Conservation (phyloP, 371 early-diverging fungal species). For the Coemansia sp. region DNA sequence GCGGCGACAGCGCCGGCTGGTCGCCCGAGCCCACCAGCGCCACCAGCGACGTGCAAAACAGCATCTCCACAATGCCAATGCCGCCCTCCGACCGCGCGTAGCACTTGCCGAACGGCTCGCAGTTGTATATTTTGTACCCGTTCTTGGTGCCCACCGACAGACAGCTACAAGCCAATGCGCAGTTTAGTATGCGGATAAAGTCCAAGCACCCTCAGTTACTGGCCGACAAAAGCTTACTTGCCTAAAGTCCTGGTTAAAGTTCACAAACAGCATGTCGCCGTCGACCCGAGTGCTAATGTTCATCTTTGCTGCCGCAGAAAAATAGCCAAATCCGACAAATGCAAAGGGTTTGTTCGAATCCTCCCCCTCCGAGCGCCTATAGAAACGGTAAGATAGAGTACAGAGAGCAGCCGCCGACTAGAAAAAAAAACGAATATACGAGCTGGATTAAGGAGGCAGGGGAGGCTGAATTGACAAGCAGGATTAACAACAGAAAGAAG, state of each 20-base stretch:
- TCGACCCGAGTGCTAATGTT: constrained; percentile 37
- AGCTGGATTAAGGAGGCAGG: background rate
- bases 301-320: constrained; percentile 18
- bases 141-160: constrained; percentile 83
- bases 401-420: background rate
- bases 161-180: constrained; percentile 58
- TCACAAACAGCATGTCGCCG: constrained; percentile 70
- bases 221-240: constrained; percentile 2
- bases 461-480: background rate
- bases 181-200: background rate
- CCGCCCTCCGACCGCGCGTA: constrained; percentile 81
- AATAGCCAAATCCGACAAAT: background rate
- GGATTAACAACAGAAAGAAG: background rate
- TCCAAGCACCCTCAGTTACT: background rate
- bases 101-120: constrained; percentile 93
- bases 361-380: no score
- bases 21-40: constrained; percentile 95
- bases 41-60: constrained; percentile 93
- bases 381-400: no score
- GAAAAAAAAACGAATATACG: no score
- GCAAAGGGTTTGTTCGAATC: background rate
- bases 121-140: constrained; percentile 91
- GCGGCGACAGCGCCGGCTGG: constrained; percentile 83
- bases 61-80: constrained; percentile 93
- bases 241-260: constrained; percentile 94